These are phyloP conservation scores for Lasiosphaeriaceae sp. DNA, from an alignment of 495 filamentous ascomycete species.

Conservation along the genomic window DNA sequence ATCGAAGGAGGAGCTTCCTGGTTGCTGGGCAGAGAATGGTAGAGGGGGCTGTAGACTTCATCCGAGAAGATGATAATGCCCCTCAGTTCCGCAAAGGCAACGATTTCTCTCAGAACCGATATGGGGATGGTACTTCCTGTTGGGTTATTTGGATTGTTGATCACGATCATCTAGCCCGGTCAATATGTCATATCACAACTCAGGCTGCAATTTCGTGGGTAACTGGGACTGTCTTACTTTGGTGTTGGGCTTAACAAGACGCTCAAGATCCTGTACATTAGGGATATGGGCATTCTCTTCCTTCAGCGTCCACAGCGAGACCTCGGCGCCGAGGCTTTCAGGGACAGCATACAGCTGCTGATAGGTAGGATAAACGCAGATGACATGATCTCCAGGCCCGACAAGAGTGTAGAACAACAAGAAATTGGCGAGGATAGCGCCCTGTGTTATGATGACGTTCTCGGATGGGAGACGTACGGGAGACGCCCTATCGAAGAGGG, in stretches of 20 bases:
- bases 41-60: conserved; percentile 88
- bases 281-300: conserved; percentile 62
- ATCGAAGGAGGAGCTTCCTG: conserved; percentile 41
- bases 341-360: conserved; percentile 82
- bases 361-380: conserved; percentile 88
- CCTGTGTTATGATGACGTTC: conserved; percentile 72
- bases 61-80: conserved; percentile 70
- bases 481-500: conserved; percentile 18
- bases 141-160: conserved; percentile 87
- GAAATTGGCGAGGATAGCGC: conserved; percentile 84
- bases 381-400: conserved; percentile 79
- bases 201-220: background rate
- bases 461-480: conserved; percentile 34
- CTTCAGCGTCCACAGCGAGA: conserved; percentile 73
- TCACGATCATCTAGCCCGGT: conserved; percentile 30
- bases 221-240: conserved; percentile 40
- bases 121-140: conserved; percentile 70
- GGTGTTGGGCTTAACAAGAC: conserved; percentile 68
- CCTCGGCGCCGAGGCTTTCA: conserved; percentile 71
- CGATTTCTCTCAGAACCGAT: conserved; percentile 54
- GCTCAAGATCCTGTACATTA: conserved; percentile 62
- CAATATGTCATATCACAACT: background rate
- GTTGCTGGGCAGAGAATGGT: conserved; percentile 52
- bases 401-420: conserved; percentile 70
- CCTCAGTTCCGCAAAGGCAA: conserved; percentile 58